Percentiles rank a stretch among this genome's conserved stretches.
Conservation (phyloP, 495 filamentous ascomycete species). For the Friedmanniomyces simplex region DNA sequence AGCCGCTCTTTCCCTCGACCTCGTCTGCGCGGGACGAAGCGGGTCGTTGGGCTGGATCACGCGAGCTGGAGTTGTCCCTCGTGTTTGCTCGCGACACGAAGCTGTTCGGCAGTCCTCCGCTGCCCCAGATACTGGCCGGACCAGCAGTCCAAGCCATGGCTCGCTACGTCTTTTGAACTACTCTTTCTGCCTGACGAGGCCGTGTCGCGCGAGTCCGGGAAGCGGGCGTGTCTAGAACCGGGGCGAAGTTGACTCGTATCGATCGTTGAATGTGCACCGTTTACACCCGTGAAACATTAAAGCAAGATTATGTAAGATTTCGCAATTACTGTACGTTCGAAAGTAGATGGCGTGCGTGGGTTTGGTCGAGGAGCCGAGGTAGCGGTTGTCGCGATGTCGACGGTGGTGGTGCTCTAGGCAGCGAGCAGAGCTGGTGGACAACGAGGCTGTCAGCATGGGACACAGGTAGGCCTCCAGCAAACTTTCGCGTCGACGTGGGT, state of each 20-base stretch:
- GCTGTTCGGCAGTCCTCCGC: slow-evolving; percentile 39
- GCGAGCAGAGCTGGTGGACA: neutral
- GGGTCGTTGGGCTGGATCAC: neutral
- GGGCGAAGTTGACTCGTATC: neutral
- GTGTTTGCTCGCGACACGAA: slow-evolving; percentile 27
- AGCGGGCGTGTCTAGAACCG: too few relatives aligned
- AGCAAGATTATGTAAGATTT: neutral
- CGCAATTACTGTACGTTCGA: neutral
- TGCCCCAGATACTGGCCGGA: slow-evolving; percentile 50
- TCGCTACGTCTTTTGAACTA: neutral
- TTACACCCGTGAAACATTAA: neutral
- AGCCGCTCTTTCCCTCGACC: slow-evolving; percentile 48
- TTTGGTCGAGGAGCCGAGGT: neutral
- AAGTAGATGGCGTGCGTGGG: neutral
- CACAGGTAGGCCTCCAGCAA: neutral
- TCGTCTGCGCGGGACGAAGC: neutral
- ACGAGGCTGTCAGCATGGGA: slow-evolving; percentile 1
- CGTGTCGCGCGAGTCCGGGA: too few relatives aligned
- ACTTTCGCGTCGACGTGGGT: neutral
- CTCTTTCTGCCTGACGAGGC: neutral
- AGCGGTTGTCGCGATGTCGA: too few relatives aligned
- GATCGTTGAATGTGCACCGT: neutral
- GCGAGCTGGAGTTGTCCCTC: slow-evolving; percentile 6
- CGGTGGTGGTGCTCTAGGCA: neutral
- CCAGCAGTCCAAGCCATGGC: neutral